These are phyloP conservation scores for Picochlorum costavermella DNA, from an alignment of 139 green algal genomes.

Conservation along the genomic window DNA sequence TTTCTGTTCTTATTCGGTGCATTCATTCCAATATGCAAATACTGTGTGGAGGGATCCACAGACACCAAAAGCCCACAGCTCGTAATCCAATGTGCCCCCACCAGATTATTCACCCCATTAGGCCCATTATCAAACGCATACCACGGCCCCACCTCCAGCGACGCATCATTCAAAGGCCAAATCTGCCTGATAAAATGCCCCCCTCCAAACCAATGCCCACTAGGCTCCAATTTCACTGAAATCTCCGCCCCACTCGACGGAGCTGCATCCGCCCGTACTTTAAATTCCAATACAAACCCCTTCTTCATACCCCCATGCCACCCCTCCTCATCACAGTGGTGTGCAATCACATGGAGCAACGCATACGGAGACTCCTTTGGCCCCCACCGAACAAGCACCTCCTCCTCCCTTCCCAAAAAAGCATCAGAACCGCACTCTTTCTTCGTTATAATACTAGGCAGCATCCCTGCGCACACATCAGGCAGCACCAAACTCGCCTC, in stretches of 20 bases:
- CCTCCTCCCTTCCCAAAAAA: background rate
- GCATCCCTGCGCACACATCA: background rate
- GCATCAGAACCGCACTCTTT: background rate
- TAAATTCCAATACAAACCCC: conserved; percentile 10
- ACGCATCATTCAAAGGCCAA: conserved; percentile 49
- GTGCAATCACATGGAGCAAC: background rate
- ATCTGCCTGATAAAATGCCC: conserved; percentile 54
- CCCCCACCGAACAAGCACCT: background rate
- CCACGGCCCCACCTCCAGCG: conserved; percentile 47
- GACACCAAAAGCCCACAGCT: conserved; percentile 44
- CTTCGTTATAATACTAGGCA: background rate
- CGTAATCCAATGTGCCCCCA: conserved; percentile 48
- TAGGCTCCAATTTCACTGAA: conserved; percentile 30
- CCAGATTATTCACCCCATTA: conserved; percentile 53
- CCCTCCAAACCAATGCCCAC: conserved; percentile 52
- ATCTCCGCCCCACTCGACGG: conserved; percentile 32
- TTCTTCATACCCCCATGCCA: background rate
- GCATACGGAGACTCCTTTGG: background rate
- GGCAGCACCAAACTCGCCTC: background rate
- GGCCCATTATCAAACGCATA: conserved; percentile 62
- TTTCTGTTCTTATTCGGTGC: conserved; percentile 14
- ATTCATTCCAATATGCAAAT: conserved; percentile 61
- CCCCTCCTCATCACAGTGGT: background rate
- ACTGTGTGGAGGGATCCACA: conserved; percentile 46
- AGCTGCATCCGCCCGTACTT: background rate